Evolutionary conservation across 768 basidiomycete species (phyloP).

Genomic region (Termitomyces heimii): DNA sequence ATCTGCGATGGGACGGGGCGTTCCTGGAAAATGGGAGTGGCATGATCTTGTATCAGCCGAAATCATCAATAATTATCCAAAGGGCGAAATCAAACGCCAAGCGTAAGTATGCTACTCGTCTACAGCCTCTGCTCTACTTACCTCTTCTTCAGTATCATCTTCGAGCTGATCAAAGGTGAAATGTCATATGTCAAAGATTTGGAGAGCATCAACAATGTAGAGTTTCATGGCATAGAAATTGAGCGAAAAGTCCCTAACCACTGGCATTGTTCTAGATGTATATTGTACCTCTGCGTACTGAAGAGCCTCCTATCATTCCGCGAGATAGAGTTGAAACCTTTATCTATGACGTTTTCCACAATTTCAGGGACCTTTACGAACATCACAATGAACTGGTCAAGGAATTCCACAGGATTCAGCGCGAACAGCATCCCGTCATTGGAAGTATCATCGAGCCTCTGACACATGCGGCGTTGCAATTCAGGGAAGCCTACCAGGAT

Average conservation of each 20-base stretch:
- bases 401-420: slow-evolving; percentile 79
- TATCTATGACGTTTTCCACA: slow-evolving; percentile 86
- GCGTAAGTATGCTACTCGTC: slow-evolving; percentile 45
- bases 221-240: slow-evolving; percentile 15
- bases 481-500: slow-evolving; percentile 88
- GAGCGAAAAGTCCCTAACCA: neutral
- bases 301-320: slow-evolving; percentile 75
- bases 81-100: slow-evolving; percentile 79
- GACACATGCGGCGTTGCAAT: slow-evolving; percentile 86
- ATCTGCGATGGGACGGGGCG: slow-evolving; percentile 78
- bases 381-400: slow-evolving; percentile 77
- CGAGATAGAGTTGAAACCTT: slow-evolving; percentile 68
- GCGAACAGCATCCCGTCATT: slow-evolving; percentile 80
- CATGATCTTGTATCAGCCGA: slow-evolving; percentile 78
- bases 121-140: neutral
- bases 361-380: slow-evolving; percentile 67
- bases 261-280: slow-evolving; percentile 55
- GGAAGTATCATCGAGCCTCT: slow-evolving; percentile 77
- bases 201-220: slow-evolving; percentile 74
- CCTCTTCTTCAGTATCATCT: slow-evolving; percentile 63
- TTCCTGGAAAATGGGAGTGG: slow-evolving; percentile 84
- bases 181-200: slow-evolving; percentile 94
- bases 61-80: slow-evolving; percentile 50
- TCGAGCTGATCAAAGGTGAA: slow-evolving; percentile 92
- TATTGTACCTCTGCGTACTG: slow-evolving; percentile 63